A percentile compares a stretch with the other conserved stretches of the same genome.
phyloP scores from a whole-genome alignment of 192 early-diverging fungal genomes.

The Gigaspora rosea region DNA sequence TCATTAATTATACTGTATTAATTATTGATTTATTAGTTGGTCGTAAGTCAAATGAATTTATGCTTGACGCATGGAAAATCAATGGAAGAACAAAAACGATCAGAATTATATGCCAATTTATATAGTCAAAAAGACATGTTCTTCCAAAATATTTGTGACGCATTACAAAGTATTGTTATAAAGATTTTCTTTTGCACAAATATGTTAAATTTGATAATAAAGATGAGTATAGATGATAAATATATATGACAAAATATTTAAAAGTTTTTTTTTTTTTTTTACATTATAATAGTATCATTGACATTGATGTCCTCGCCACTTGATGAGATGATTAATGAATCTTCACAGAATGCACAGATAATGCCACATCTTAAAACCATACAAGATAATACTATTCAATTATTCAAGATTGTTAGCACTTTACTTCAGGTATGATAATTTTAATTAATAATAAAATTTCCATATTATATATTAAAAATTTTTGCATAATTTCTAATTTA shows the following conservation, averaged over 20 bases:
- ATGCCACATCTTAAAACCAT: slow-evolving; percentile 43
- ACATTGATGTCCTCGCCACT: slow-evolving; percentile 58
- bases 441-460: background rate
- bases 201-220: background rate
- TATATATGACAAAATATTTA: no score
- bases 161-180: slow-evolving; percentile 25
- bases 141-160: slow-evolving; percentile 49
- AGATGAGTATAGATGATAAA: no score
- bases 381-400: slow-evolving; percentile 50
- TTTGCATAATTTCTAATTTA: no score
- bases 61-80: slow-evolving; percentile 40
- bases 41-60: slow-evolving; percentile 39
- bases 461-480: no score
- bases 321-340: slow-evolving; percentile 45
- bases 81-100: slow-evolving; percentile 42
- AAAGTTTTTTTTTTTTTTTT: background rate
- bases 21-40: slow-evolving; percentile 12
- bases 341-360: slow-evolving; percentile 32
- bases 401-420: slow-evolving; percentile 60
- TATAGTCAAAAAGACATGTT: slow-evolving; percentile 45
- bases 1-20: no score
- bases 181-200: background rate
- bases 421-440: slow-evolving; percentile 45
- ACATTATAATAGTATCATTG: slow-evolving; percentile 44
- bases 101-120: slow-evolving; percentile 37